A percentile compares a stretch with the other conserved stretches of the same genome.
phyloP scores from a whole-genome alignment of 805 yeast genomes.

The Suhomyces emberorum region DNA sequence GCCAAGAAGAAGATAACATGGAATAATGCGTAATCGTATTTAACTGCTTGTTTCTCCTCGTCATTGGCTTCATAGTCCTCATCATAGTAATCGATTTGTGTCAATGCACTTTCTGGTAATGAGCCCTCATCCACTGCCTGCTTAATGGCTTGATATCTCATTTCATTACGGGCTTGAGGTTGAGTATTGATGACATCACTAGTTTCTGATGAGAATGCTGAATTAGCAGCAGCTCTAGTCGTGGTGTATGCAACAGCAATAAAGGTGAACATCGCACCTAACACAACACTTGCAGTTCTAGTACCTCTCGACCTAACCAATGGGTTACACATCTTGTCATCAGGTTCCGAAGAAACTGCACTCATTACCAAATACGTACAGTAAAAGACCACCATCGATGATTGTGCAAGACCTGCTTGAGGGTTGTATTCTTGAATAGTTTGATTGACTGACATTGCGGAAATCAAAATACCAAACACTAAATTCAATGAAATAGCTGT shows the following conservation, averaged over 20 bases:
- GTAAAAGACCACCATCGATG: slow-evolving; percentile 92
- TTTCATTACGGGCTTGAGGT: slow-evolving; percentile 55
- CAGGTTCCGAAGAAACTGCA: slow-evolving; percentile 96
- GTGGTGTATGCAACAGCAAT: slow-evolving; percentile 96
- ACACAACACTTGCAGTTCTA: slow-evolving; percentile 77
- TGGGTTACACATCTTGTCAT: slow-evolving; percentile 90
- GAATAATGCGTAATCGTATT: slow-evolving; percentile 82
- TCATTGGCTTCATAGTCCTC: slow-evolving; percentile 39
- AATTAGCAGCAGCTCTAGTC: slow-evolving; percentile 84
- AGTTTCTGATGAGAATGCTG: slow-evolving; percentile 39
- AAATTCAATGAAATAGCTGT: slow-evolving; percentile 80
- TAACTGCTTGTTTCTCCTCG: slow-evolving; percentile 60
- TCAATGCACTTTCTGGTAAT: slow-evolving; percentile 86
- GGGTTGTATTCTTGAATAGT: slow-evolving; percentile 89
- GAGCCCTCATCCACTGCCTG: slow-evolving; percentile 97
- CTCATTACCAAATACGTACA: slow-evolving; percentile 88
- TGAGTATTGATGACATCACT: slow-evolving; percentile 18
- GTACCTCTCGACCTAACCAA: slow-evolving; percentile 86
- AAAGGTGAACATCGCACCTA: slow-evolving; percentile 93
- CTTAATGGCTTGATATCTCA: slow-evolving; percentile 82
- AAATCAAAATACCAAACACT: slow-evolving; percentile 58
- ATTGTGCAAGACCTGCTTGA: slow-evolving; percentile 92
- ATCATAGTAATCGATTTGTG: slow-evolving; percentile 61
- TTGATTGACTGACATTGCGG: slow-evolving; percentile 74
- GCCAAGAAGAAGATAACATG: slow-evolving; percentile 92